Evolutionary conservation across 805 yeast genomes (phyloP).

Genomic region (Zygosaccharomyces kombuchaensis): DNA sequence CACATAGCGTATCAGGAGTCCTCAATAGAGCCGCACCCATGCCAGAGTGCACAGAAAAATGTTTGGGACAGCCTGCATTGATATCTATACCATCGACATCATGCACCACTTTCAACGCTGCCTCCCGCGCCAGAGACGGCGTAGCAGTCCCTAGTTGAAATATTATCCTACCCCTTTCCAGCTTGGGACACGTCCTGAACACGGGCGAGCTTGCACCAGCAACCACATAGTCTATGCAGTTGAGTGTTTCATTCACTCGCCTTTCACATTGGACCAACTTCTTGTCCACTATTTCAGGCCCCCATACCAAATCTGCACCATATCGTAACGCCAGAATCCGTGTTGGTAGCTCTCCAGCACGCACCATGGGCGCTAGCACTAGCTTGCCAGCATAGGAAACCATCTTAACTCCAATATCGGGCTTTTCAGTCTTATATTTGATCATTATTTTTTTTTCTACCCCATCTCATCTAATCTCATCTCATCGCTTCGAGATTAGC

Average conservation of each 20-base stretch:
- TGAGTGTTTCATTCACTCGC: conserved; percentile 48
- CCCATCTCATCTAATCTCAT: neutral
- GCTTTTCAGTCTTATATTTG: neutral
- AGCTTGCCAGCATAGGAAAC: conserved; percentile 70
- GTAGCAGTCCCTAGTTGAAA: conserved; percentile 89
- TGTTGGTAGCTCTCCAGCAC: conserved; percentile 92
- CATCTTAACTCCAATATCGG: conserved; percentile 36
- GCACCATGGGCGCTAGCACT: conserved; percentile 93
- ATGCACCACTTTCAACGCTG: conserved; percentile 70
- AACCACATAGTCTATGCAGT: conserved; percentile 56
- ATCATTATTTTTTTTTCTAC: neutral
- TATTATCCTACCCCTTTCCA: conserved; percentile 64
- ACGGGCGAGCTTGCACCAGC: conserved; percentile 35
- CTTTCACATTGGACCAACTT: conserved; percentile 71
- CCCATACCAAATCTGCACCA: conserved; percentile 96
- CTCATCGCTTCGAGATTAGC: conserved; percentile 5
- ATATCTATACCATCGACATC: conserved; percentile 93
- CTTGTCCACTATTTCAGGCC: conserved; percentile 88
- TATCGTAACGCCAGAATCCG: conserved; percentile 71
- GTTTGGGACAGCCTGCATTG: conserved; percentile 97
- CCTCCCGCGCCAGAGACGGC: conserved; percentile 81
- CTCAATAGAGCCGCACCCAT: conserved; percentile 93
- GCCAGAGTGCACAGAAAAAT: conserved; percentile 88
- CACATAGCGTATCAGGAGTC: conserved; percentile 74
- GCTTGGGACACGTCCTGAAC: conserved; percentile 65